Percentiles rank a stretch among this genome's conserved stretches.
Evolutionary conservation across 2,329 filamentous ascomycete genomes (phyloP).

Genomic region (Beauveria pseudobassiana): DNA sequence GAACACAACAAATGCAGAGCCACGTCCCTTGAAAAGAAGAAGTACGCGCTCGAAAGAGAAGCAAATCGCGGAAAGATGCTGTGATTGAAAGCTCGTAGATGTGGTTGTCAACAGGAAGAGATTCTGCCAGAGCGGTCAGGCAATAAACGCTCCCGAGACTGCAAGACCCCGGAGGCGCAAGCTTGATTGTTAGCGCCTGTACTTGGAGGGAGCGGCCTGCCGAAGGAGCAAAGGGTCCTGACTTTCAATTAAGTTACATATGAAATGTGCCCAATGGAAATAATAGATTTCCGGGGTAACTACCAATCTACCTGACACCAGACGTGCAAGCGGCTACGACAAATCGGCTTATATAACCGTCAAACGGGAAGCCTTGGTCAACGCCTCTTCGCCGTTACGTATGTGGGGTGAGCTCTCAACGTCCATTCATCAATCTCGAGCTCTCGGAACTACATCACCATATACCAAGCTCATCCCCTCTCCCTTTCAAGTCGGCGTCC

Average conservation of each 20-base stretch:
- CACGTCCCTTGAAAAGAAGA: background rate
- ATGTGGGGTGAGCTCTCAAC: background rate
- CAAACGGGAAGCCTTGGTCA: background rate
- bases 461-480: background rate
- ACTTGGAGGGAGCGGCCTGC: too few relatives aligned
- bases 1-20: background rate
- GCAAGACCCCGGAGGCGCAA: background rate
- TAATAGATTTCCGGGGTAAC: background rate
- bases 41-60: background rate
- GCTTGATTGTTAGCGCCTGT: background rate
- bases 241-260: background rate
- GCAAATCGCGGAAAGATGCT: background rate
- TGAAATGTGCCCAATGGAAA: background rate
- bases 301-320: too few relatives aligned
- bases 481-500: background rate
- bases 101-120: slow-evolving; percentile 6
- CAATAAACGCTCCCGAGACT: background rate
- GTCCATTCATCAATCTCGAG: background rate
- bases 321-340: background rate
- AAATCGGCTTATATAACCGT: background rate
- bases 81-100: background rate
- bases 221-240: too few relatives aligned
- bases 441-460: background rate
- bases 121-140: slow-evolving; percentile 14
- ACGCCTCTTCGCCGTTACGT: background rate